Evolutionary conservation across 805 yeast genomes (phyloP).

Genomic region (Saccharomycopsis malanga): DNA sequence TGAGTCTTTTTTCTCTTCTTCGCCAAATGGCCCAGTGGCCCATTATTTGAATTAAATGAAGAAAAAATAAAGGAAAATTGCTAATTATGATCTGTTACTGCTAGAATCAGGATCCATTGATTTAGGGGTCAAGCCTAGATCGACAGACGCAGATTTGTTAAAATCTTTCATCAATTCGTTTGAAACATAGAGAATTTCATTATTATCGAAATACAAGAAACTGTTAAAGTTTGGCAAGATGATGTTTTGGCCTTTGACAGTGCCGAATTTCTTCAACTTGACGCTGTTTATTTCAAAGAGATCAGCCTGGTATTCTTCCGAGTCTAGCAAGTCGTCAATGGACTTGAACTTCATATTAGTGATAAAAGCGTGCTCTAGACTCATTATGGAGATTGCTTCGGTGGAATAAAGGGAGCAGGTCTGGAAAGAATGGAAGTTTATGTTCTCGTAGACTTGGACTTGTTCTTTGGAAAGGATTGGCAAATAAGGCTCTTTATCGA

Average conservation of each 20-base stretch:
- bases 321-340: constrained; percentile 16
- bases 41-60: no score
- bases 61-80: no score
- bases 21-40: no score
- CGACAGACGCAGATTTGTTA: no score
- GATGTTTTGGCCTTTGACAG: constrained; percentile 10
- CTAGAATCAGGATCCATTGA: no score
- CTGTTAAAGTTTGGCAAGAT: constrained; percentile 20
- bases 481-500: constrained; percentile 6
- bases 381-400: constrained; percentile 11
- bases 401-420: constrained; percentile 10
- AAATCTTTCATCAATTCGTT: constrained; percentile 18
- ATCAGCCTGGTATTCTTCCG: constrained; percentile 3
- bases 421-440: constrained; percentile 6
- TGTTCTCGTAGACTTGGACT: constrained; percentile 7
- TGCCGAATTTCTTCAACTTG: constrained; percentile 18
- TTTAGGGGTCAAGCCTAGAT: no score
- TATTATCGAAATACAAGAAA: constrained; percentile 14
- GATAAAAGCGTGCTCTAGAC: constrained; percentile 3
- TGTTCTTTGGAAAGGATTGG: constrained; percentile 2
- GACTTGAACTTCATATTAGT: constrained; percentile 6
- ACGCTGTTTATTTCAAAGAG: constrained; percentile 9
- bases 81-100: no score
- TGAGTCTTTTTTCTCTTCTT: no score
- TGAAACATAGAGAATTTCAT: constrained; percentile 13